Percentiles rank a stretch among this genome's conserved stretches.
These are phyloP conservation scores for Kwoniella europaea DNA, from an alignment of 768 basidiomycete genomes.

Conservation along the genomic window DNA sequence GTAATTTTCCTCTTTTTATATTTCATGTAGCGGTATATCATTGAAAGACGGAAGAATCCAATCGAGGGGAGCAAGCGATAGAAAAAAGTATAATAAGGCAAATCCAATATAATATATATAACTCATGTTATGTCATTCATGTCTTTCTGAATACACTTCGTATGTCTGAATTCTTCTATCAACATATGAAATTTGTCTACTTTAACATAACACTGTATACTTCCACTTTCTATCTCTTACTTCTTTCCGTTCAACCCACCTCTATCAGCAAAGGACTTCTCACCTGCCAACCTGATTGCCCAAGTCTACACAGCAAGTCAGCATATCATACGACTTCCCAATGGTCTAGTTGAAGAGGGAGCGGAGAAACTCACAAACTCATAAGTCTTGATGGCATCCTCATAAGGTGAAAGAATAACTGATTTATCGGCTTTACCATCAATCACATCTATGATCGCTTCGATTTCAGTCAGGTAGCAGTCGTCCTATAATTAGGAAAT, in stretches of 20 bases:
- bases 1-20: not conserved
- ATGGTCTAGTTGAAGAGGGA: not conserved
- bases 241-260: not conserved
- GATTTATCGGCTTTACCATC: constrained; percentile 32
- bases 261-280: constrained; percentile 14
- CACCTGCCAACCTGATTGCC: constrained; percentile 36
- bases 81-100: not conserved
- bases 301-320: constrained; percentile 25
- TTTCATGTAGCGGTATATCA: not conserved
- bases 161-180: too few relatives aligned
- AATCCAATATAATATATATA: not conserved
- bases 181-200: too few relatives aligned
- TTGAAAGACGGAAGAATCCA: not conserved
- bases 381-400: constrained; percentile 40
- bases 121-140: constrained; percentile 9
- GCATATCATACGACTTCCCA: not conserved
- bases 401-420: constrained; percentile 33
- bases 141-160: not conserved
- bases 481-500: constrained; percentile 30
- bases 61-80: not conserved
- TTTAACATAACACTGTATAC: not conserved
- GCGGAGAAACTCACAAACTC: constrained; percentile 34
- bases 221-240: not conserved
- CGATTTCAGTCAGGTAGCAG: constrained; percentile 32
- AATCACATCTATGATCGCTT: constrained; percentile 36